These are phyloP conservation scores for Passalora sequoiae DNA, from an alignment of 2,329 filamentous ascomycete genomes.

Conservation along the genomic window DNA sequence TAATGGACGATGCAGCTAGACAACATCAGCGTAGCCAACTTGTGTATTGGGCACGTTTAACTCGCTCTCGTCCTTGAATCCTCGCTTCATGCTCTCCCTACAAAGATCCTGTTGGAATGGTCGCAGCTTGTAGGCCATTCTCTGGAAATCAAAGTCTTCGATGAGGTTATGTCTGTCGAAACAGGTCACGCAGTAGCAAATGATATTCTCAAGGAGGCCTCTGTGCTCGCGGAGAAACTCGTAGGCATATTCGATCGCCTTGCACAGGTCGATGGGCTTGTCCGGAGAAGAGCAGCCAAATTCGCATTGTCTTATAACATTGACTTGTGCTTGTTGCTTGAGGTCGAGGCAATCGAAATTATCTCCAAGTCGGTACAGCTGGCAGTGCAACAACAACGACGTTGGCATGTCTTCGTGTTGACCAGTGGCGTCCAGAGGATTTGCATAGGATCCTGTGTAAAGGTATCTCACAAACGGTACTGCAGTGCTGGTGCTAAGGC, in stretches of 20 bases:
- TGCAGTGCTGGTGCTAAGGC: constrained; percentile 31
- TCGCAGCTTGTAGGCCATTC: constrained; percentile 34
- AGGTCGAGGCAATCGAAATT: constrained; percentile 40
- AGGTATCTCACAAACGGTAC: constrained; percentile 39
- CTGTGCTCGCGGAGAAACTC: constrained; percentile 25
- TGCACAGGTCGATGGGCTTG: constrained; percentile 38
- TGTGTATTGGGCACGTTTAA: constrained; percentile 3
- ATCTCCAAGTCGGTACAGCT: constrained; percentile 39
- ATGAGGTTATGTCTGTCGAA: constrained; percentile 39
- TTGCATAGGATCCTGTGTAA: constrained; percentile 39
- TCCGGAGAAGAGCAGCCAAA: constrained; percentile 36
- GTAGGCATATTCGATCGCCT: constrained; percentile 35
- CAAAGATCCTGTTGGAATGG: constrained; percentile 41
- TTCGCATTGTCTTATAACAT: constrained; percentile 38
- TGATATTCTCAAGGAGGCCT: constrained; percentile 36
- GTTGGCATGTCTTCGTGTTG: constrained; percentile 27
- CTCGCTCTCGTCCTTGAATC: constrained; percentile 41
- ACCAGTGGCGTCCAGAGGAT: constrained; percentile 21
- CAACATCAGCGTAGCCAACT: constrained; percentile 4
- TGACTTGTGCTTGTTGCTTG: constrained; percentile 36
- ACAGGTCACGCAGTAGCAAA: constrained; percentile 44
- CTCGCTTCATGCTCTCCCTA: constrained; percentile 34
- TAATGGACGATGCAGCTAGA: constrained; percentile 26
- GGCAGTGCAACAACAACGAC: constrained; percentile 38
- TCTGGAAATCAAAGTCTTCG: constrained; percentile 34